Evolutionary conservation across 108 stramenopile species (phyloP), one percentile per base, ranked within the genome.

Genomic region (Nannochloropsis salina): DNA sequence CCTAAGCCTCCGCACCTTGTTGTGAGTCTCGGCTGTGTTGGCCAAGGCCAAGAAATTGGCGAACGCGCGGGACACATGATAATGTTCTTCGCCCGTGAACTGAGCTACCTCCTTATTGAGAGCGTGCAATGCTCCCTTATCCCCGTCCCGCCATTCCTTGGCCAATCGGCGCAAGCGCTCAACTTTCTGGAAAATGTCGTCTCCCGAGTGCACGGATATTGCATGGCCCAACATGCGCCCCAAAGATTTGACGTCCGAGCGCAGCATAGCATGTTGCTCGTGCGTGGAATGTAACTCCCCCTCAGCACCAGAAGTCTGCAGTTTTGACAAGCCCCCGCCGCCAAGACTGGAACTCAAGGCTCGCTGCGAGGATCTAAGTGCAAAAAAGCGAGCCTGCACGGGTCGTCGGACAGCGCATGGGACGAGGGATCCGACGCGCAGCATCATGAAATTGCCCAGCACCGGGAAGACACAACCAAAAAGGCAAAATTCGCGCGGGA

Each of bases 21-120:
- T 90, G 84, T 90, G 87, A 43, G 85, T 88, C 80, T 92, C 91
- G 6, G 90, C 91, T 42, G 87, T 80, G 89, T 92, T 92, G 41
- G 89, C 85, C 86, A 92, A 85, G 81, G 90, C 86, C 18, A 92
- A 80, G 87, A 91, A 91, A 87, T 92, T 88, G 44, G 91, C 85
- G 43, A 92, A 92, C 31, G 89, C 86, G 43, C 90, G 80, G 8
- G 90, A 44, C 5, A 90, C 89, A 74, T 74, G 61, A 74, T 74
- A 74, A 74, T 74, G 61, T n/a, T 74, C 61, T 15, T 74, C 61
- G 61, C 61, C 61, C n/a, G 61, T 74, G 61, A 74, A 74, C n/a
- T 15, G 15, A n/a, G 61, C 61, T n/a, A 74, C 61, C 61, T 74
- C 61, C 61, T 74, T 8, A n/a, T 74, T 74, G 20, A 74, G n/a